Percentiles rank a stretch among this genome's conserved stretches.
Evolutionary conservation across 176 grass and related monocot genomes (phyloP).

Genomic region (Lolium perenne): DNA sequence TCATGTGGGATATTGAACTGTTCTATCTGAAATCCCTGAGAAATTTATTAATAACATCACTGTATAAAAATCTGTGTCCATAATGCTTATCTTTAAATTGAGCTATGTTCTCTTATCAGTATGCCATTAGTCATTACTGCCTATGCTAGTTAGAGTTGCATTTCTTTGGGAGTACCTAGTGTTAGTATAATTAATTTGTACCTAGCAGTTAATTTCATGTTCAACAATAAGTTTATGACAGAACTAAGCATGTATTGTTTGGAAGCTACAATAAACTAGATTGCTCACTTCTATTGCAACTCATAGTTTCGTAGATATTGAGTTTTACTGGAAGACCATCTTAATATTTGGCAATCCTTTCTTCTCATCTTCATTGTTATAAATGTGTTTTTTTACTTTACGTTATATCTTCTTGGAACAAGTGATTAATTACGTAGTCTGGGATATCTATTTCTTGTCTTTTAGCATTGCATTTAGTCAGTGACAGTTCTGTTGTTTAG

Average conservation of each 20-base stretch:
- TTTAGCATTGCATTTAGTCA: slow-evolving; percentile 3
- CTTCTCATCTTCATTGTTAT: not conserved
- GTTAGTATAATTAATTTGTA: not conserved
- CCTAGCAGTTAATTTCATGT: too few relatives aligned
- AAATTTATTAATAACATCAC: slow-evolving; percentile 11
- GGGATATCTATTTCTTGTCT: not conserved
- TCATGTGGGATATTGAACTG: not conserved
- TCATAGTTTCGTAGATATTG: not conserved
- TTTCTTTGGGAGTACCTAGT: not conserved
- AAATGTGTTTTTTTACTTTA: not conserved
- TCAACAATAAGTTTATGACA: not conserved
- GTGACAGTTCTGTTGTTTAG: not conserved
- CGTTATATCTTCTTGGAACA: not conserved
- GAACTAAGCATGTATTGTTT: not conserved
- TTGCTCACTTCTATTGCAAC: not conserved
- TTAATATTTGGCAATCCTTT: not conserved
- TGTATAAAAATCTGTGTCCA: not conserved
- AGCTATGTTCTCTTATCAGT: not conserved
- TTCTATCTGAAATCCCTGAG: not conserved
- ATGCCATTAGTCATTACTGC: not conserved
- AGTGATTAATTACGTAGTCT: not conserved
- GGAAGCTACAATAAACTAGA: slow-evolving; percentile 24
- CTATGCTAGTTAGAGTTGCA: slow-evolving; percentile 1
- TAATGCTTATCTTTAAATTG: slow-evolving; percentile 34
- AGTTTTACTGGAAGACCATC: not conserved